Percentiles rank a stretch among this genome's conserved stretches.
phyloP scores from a whole-genome alignment of 2,329 filamentous ascomycete species.

The Fusarium zealandicum region DNA sequence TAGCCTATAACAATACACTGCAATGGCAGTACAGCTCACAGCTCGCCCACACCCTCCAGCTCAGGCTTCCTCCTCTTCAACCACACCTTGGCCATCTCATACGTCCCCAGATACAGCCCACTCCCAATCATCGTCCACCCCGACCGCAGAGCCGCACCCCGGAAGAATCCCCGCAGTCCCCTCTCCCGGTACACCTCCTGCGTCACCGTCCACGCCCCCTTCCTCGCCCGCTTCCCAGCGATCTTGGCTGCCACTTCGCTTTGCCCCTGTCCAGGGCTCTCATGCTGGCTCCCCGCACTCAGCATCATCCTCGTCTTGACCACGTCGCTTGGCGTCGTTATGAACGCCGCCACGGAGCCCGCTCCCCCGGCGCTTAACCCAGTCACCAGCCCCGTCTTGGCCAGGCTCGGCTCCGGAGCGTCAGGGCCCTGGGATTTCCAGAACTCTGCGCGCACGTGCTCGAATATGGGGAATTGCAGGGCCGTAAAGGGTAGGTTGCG shows the following conservation, averaged over 20 bases:
- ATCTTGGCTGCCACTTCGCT: conserved; percentile 28
- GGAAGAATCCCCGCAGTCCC: conserved; percentile 77
- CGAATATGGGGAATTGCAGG: conserved; percentile 87
- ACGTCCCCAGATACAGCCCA: conserved; percentile 84
- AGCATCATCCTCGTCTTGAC: conserved; percentile 93
- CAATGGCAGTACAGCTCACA: conserved; percentile 17
- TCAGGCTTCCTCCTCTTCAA: conserved; percentile 55
- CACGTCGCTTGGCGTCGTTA: conserved; percentile 91
- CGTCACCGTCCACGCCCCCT: conserved; percentile 65
- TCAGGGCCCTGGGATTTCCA: conserved; percentile 47
- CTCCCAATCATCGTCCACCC: conserved; percentile 85
- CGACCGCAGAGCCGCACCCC: conserved; percentile 75
- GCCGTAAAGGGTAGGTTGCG: conserved; percentile 88
- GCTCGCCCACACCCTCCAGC: conserved; percentile 47
- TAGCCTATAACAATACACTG: not conserved
- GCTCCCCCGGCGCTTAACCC: conserved; percentile 76
- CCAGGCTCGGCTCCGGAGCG: conserved; percentile 47
- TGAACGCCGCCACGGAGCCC: conserved; percentile 75
- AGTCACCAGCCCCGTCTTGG: conserved; percentile 75
- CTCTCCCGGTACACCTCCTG: conserved; percentile 69
- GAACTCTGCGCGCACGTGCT: conserved; percentile 68
- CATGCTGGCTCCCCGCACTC: conserved; percentile 53
- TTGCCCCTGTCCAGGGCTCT: conserved; percentile 11
- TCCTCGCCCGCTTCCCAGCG: conserved; percentile 44
- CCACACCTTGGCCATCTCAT: conserved; percentile 79